A percentile compares a stretch with the other conserved stretches of the same genome.
Evolutionary conservation across 305 asterid species (phyloP).

Genomic region (Striga hermonthica): DNA sequence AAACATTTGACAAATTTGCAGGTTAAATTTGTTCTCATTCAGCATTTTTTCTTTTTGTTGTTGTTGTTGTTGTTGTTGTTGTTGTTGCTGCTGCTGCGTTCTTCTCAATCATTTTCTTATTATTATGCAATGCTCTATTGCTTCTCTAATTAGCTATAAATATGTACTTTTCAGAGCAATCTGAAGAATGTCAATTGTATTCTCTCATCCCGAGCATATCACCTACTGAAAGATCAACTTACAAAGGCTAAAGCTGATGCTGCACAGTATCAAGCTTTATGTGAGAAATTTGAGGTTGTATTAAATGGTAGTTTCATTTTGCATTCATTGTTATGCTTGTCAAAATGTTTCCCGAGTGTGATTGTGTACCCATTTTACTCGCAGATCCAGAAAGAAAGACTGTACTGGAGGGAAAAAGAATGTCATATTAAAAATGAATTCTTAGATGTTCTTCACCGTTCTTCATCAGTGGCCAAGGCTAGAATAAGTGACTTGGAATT

Average conservation of each 20-base stretch:
- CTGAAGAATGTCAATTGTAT: slow-evolving; percentile 65
- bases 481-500: slow-evolving; percentile 67
- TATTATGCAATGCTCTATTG: slow-evolving; percentile 25
- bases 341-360: slow-evolving; percentile 23
- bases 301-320: slow-evolving; percentile 38
- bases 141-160: slow-evolving; percentile 31
- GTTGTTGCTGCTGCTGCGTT: too few relatives aligned
- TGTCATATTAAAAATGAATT: slow-evolving; percentile 70
- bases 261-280: slow-evolving; percentile 64
- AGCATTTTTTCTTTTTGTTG: too few relatives aligned
- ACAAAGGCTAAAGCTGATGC: slow-evolving; percentile 69
- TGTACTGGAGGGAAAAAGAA: slow-evolving; percentile 88
- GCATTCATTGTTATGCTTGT: slow-evolving; percentile 23
- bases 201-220: slow-evolving; percentile 72
- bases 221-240: slow-evolving; percentile 71
- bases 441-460: slow-evolving; percentile 66
- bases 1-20: slow-evolving; percentile 69
- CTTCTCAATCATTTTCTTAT: slow-evolving; percentile 23
- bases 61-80: too few relatives aligned
- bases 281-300: slow-evolving; percentile 90
- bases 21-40: slow-evolving; percentile 43
- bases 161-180: slow-evolving; percentile 59
- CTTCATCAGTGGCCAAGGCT: slow-evolving; percentile 68
- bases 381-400: slow-evolving; percentile 84
- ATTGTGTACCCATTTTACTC: slow-evolving; percentile 17